Evolutionary conservation across 108 stramenopile genomes (phyloP).

Genomic region (Conticribra guillardii): DNA sequence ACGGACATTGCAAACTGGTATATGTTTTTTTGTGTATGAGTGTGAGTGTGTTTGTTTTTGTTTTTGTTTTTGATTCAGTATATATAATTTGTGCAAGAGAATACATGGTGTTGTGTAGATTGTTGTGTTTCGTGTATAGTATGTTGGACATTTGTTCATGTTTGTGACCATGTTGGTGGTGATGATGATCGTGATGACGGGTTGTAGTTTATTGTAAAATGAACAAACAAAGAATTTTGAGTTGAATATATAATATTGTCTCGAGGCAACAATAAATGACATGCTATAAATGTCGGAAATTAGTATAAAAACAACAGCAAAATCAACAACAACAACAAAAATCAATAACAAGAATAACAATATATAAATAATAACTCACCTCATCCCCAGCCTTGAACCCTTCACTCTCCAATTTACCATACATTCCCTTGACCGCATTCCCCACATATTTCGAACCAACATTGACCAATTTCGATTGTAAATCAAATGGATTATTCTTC

Average conservation of each 20-base stretch:
- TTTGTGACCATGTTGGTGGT: no score
- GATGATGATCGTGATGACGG: no score
- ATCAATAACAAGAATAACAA: neutral
- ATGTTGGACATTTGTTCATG: no score
- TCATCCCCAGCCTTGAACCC: constrained; percentile 63
- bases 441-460: constrained; percentile 48
- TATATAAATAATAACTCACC: neutral
- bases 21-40: neutral
- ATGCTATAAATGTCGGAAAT: no score
- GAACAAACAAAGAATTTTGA: no score
- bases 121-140: no score
- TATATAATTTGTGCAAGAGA: no score
- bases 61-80: neutral
- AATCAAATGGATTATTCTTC: constrained; percentile 30
- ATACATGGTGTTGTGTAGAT: no score
- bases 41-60: neutral
- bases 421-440: constrained; percentile 49
- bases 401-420: constrained; percentile 51
- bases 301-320: neutral
- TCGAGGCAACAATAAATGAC: no score
- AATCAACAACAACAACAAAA: neutral
- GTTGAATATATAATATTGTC: no score
- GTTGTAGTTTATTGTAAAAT: no score
- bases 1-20: constrained; percentile 43
- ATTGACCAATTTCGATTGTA: constrained; percentile 39